phyloP scores from a whole-genome alignment of 1,284 basidiomycete genomes.

The Ceratobasidium sp. region DNA sequence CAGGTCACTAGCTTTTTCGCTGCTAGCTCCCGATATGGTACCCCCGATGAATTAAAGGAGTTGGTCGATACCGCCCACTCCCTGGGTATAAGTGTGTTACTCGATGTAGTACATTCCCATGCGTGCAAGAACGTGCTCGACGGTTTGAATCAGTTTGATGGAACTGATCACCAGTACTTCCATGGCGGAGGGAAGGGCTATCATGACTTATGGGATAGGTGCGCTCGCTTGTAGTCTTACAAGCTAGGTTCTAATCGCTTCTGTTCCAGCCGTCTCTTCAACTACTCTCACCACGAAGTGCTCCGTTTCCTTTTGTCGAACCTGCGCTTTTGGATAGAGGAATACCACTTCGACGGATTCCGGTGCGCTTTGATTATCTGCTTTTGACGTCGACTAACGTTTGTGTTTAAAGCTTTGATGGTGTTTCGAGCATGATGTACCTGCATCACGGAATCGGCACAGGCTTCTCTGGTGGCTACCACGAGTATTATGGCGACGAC shows the following conservation, averaged over 20 bases:
- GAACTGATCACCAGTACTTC: conserved; percentile 96
- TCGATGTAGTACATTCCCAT: conserved; percentile 98
- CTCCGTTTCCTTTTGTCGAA: conserved; percentile 95
- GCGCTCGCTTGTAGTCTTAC: not conserved
- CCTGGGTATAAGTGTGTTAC: conserved; percentile 91
- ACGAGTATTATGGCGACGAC: conserved; percentile 93
- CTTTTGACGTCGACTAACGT: not conserved
- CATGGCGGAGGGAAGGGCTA: conserved; percentile 91
- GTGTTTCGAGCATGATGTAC: conserved; percentile 99
- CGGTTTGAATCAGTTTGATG: conserved; percentile 95
- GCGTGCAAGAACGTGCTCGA: conserved; percentile 98
- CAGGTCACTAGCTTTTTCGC: conserved; percentile 98
- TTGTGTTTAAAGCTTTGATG: conserved; percentile 74
- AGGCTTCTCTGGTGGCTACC: conserved; percentile 97
- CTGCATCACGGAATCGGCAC: conserved; percentile 96
- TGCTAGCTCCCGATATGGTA: conserved; percentile 94
- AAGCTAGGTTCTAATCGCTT: not conserved
- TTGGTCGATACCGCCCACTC: conserved; percentile 95
- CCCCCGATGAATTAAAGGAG: conserved; percentile 95
- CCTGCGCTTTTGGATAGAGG: conserved; percentile 94
- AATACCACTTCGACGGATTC: conserved; percentile 97
- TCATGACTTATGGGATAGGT: conserved; percentile 94
- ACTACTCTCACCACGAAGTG: conserved; percentile 95
- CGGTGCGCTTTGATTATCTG: conserved; percentile 58
- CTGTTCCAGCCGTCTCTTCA: conserved; percentile 81